phyloP scores from a whole-genome alignment of 1,284 basidiomycete genomes.

The Naganishia sp. region DNA sequence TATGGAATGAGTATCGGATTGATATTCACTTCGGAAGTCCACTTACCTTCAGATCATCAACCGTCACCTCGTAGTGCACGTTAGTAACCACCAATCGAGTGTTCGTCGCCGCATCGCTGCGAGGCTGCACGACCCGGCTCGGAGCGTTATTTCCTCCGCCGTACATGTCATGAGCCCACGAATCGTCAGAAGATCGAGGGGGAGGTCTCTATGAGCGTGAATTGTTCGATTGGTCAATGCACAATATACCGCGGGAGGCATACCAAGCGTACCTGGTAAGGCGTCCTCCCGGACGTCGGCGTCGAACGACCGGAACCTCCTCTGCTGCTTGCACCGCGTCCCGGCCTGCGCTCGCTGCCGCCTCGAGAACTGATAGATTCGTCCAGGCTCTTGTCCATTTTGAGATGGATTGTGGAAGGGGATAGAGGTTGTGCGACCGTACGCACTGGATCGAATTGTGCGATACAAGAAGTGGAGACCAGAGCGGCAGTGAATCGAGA shows the following conservation, averaged over 20 bases:
- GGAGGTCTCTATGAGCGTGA: conserved; percentile 46
- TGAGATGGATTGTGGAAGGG: not conserved
- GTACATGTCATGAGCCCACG: conserved; percentile 54
- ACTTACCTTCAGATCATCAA: conserved; percentile 81
- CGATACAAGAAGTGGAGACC: not conserved
- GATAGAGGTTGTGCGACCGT: not conserved
- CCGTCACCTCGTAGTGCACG: conserved; percentile 89
- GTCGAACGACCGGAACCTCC: conserved; percentile 31
- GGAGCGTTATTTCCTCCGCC: conserved; percentile 51
- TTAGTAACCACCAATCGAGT: conserved; percentile 78
- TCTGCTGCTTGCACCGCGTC: conserved; percentile 31
- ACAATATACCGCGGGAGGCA: not conserved
- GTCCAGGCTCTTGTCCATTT: conserved; percentile 25
- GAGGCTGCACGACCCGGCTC: conserved; percentile 21
- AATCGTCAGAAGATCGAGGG: conserved; percentile 48
- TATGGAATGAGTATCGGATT: conserved; percentile 15
- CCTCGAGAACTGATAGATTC: conserved; percentile 26
- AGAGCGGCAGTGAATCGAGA: no score
- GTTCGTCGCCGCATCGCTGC: conserved; percentile 48
- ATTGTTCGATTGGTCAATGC: not conserved
- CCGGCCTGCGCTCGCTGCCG: conserved; percentile 25
- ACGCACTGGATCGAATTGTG: not conserved
- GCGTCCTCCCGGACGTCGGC: conserved; percentile 38
- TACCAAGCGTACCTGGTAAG: conserved; percentile 44
- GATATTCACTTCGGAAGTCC: not conserved